Percentiles rank a stretch among this genome's conserved stretches.
phyloP scores from a whole-genome alignment of 169 alveolate genomes.

The Cryptosporidium canis region DNA sequence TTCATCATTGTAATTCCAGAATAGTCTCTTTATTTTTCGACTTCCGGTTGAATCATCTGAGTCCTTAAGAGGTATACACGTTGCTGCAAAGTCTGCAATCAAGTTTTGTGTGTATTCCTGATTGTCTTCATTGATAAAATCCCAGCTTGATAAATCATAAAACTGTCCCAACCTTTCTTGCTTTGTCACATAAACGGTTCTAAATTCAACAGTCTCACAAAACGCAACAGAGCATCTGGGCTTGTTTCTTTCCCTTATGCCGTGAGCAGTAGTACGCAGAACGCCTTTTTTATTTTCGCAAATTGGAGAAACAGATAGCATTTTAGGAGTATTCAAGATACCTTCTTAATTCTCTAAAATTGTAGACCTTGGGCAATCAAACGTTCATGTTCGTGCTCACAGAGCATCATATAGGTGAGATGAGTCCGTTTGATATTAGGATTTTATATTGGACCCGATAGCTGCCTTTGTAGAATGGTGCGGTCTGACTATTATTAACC shows the following conservation, averaged over 20 bases:
- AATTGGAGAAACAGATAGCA: slow-evolving; percentile 18
- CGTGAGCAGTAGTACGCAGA: neutral
- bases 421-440: neutral
- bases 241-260: neutral
- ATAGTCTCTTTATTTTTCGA: slow-evolving; percentile 46
- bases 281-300: slow-evolving; percentile 37
- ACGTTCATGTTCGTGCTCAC: neutral
- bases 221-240: slow-evolving; percentile 69
- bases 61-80: slow-evolving; percentile 62
- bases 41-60: slow-evolving; percentile 30
- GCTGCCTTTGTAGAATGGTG: neutral
- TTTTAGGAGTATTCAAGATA: neutral
- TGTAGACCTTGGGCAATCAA: neutral
- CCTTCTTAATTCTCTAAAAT: neutral
- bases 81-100: slow-evolving; percentile 61
- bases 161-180: slow-evolving; percentile 69
- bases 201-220: slow-evolving; percentile 63
- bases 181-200: slow-evolving; percentile 57
- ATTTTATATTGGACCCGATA: neutral
- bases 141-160: slow-evolving; percentile 30
- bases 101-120: slow-evolving; percentile 36
- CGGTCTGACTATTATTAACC: neutral
- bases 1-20: slow-evolving; percentile 42
- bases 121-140: slow-evolving; percentile 15
- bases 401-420: neutral